A percentile compares a stretch with the other conserved stretches of the same genome.
Evolutionary conservation across 2,329 filamentous ascomycete species (phyloP).

Genomic region (Xylariaceae sp.): DNA sequence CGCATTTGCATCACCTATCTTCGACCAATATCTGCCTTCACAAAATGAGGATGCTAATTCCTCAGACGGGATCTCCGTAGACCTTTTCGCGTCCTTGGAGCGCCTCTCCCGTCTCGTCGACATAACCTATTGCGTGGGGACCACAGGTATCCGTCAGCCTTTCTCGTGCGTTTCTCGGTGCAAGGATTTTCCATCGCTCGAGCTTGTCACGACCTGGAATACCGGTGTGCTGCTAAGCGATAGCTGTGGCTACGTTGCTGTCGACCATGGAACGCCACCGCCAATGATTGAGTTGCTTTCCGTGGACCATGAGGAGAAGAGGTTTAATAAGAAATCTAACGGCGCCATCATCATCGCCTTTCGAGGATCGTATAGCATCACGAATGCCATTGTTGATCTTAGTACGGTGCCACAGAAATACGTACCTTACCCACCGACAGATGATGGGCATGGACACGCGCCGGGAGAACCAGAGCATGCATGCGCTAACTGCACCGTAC

Average conservation of each 20-base stretch:
- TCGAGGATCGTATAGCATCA: constrained; percentile 90
- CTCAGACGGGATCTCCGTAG: constrained; percentile 55
- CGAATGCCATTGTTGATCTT: constrained; percentile 89
- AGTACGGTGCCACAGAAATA: constrained; percentile 91
- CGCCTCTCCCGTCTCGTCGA: constrained; percentile 91
- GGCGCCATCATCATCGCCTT: constrained; percentile 81
- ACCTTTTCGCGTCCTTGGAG: constrained; percentile 82
- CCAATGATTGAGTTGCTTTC: not conserved
- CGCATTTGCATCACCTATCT: constrained; percentile 27
- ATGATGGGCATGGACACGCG: constrained; percentile 47
- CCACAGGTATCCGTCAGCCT: constrained; percentile 79
- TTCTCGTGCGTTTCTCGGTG: constrained; percentile 89
- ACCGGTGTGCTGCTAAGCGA: constrained; percentile 87
- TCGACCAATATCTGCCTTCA: constrained; percentile 18
- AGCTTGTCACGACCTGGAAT: constrained; percentile 86
- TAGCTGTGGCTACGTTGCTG: constrained; percentile 89
- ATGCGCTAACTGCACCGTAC: constrained; percentile 90
- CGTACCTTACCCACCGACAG: constrained; percentile 77
- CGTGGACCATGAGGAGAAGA: constrained; percentile 4
- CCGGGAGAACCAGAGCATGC: constrained; percentile 53
- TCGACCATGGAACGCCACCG: constrained; percentile 69
- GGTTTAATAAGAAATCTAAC: constrained; percentile 21
- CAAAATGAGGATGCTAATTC: constrained; percentile 15
- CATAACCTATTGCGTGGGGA: constrained; percentile 91
- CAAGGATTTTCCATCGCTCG: constrained; percentile 79